Base-by-base conservation (phyloP, 1,139 yeast genomes). In the Neolecta irregularis region DNA sequence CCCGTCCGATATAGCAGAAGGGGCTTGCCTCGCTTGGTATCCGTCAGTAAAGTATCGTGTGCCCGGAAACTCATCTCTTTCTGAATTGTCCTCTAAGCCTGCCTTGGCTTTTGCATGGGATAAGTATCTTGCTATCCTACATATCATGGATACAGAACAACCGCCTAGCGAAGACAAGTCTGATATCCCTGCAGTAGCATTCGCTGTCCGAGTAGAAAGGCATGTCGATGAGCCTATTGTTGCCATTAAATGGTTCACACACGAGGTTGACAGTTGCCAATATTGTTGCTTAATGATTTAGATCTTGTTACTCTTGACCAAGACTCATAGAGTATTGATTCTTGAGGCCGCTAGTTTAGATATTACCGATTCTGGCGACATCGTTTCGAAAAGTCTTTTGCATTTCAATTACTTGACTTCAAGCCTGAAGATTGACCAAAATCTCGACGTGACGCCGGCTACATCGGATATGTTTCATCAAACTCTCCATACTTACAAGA, bases 21-120 rank as follows among this genome's bases (percentile, higher is more conserved):
- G n/a, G n/a, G n/a, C n/a, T n/a, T n/a, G n/a, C n/a, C n/a, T n/a
- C n/a, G n/a, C n/a, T n/a, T n/a, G n/a, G n/a, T n/a, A n/a, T n/a
- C n/a, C n/a, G n/a, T n/a, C n/a, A n/a, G n/a, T n/a, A n/a, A n/a
- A n/a, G n/a, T n/a, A n/a, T n/a, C n/a, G n/a, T n/a, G n/a, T n/a
- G n/a, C n/a, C n/a, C n/a, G n/a, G n/a, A n/a, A n/a, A n/a, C n/a
- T n/a, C n/a, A n/a, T n/a, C n/a, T n/a, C n/a, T n/a, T n/a, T n/a
- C n/a, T n/a, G n/a, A n/a, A n/a, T n/a, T n/a, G n/a, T n/a, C n/a
- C 8, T 35, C 44, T 12, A 43, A 42, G 25, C 72, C 85, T 0
- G 58, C 64, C 40, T 53, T 80, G 29, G 85, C 78, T 0, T 77
- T 72, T 47, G 60, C 76, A 25, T 76, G 83, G 78, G 62, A 70